Percentiles rank a stretch among this genome's conserved stretches.
phyloP scores from a whole-genome alignment of 345 rosid species.

The Pistacia integerrima region DNA sequence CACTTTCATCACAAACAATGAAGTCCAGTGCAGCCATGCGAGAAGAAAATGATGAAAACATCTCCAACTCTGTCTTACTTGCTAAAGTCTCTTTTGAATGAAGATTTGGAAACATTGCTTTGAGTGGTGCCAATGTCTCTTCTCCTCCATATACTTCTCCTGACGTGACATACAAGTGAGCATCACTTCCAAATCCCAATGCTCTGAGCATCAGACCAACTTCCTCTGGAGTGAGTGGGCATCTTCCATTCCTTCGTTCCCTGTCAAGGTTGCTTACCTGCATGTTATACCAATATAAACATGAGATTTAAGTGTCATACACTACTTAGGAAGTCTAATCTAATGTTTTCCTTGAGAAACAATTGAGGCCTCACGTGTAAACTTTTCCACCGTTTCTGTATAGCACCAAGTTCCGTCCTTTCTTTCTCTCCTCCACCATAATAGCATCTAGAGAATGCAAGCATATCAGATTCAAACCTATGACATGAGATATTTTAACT shows the following conservation, averaged over 20 bases:
- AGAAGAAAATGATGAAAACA: slow-evolving; percentile 72
- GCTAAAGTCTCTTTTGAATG: slow-evolving; percentile 86
- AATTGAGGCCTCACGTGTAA: slow-evolving; percentile 58
- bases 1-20: slow-evolving; percentile 90
- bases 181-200: slow-evolving; percentile 78
- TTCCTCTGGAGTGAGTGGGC: slow-evolving; percentile 91
- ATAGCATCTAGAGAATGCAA: slow-evolving; percentile 95
- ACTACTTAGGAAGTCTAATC: background rate
- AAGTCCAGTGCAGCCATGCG: slow-evolving; percentile 96
- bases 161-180: slow-evolving; percentile 85
- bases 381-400: slow-evolving; percentile 84
- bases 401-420: slow-evolving; percentile 66
- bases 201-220: slow-evolving; percentile 92
- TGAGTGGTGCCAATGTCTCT: slow-evolving; percentile 74
- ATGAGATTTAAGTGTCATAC: slow-evolving; percentile 3
- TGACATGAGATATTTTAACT: slow-evolving; percentile 9
- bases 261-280: slow-evolving; percentile 80
- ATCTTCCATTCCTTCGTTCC: slow-evolving; percentile 74
- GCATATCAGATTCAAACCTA: slow-evolving; percentile 96
- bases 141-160: slow-evolving; percentile 93
- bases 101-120: slow-evolving; percentile 81
- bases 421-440: slow-evolving; percentile 91
- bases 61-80: slow-evolving; percentile 65
- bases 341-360: slow-evolving; percentile 2
- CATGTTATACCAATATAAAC: slow-evolving; percentile 21